Base-by-base conservation (phyloP, 2,329 filamentous ascomycete species). In the Pseudopithomyces maydicus region DNA sequence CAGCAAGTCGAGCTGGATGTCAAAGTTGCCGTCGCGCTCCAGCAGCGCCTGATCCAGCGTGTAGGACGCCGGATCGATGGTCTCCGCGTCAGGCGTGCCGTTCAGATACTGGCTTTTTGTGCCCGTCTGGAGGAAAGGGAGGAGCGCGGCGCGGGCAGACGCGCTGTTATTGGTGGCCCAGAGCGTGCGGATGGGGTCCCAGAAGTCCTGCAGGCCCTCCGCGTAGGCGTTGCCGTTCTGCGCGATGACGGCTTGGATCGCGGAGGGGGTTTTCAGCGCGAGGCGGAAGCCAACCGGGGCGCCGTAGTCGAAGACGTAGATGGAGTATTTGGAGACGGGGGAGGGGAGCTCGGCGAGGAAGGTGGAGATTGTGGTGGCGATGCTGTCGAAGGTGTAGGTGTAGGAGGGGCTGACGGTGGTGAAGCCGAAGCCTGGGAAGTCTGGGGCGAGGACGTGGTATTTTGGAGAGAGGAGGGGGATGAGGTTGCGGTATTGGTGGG, bases 301-400 rank as follows among this genome's bases (percentile, higher is more conserved):
- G 49, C 85, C 85, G 67, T 88, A 88, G 75, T 88, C 85, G 67
- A 88, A 88, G 59, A 88, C 80, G 69, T 87, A 88, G 26, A 85
- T 70, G 14, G 81, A 79, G 71, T 82, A 86, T 32, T 77, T 78
- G 14, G 64, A 58, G 14, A 64, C 63, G 35, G 87, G 74, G 2
- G 72, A 57, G 2, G 63, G 62, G 8, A 87, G 72, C 0, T 76
- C 74, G 35, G 80, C 75, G 12, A 85, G 68, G 63, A 86, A 86
- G 6, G 77, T 77, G 10, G 73, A 74, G 35, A 84, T 74, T 1
- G 81, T 82, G 6, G 54, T 67, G 33, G 84, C 73, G 6, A 88
- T 69, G 66, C 77, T 80, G 45, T 77, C 80, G 61, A 88, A 88
- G 14, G 79, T 84, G 75, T 86, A 84, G 7, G 66, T 66, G 75